Conservation (phyloP, 208 protist genomes). For the Crithidia sp. region DNA sequence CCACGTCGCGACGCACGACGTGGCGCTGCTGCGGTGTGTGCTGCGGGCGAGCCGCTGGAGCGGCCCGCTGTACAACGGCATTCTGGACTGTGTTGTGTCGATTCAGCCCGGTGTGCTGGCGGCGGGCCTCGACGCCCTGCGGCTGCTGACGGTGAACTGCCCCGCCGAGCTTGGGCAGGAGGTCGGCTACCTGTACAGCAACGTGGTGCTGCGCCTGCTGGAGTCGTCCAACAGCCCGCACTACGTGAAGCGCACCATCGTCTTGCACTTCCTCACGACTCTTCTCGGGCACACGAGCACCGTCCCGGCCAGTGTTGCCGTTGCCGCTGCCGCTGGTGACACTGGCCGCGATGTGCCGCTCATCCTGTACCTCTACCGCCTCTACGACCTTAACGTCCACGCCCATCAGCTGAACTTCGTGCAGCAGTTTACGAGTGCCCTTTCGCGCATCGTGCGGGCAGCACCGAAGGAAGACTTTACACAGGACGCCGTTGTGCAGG, state of each 20-base stretch:
- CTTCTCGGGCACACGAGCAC: slow-evolving; percentile 43
- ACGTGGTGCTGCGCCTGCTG: slow-evolving; percentile 91
- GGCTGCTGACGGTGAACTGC: slow-evolving; percentile 74
- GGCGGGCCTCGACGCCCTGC: slow-evolving; percentile 87
- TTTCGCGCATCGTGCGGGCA: slow-evolving; percentile 78
- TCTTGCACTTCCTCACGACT: slow-evolving; percentile 81
- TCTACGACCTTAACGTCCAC: slow-evolving; percentile 84
- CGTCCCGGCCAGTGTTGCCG: slow-evolving; percentile 1
- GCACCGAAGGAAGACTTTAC: slow-evolving; percentile 48
- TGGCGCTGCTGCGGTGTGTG: slow-evolving; percentile 47
- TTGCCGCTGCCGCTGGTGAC: neutral
- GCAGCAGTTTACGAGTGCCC: slow-evolving; percentile 77
- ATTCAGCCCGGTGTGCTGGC: slow-evolving; percentile 84
- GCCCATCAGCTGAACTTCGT: slow-evolving; percentile 81
- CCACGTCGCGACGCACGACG: slow-evolving; percentile 32
- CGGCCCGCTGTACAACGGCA: slow-evolving; percentile 79
- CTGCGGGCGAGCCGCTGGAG: slow-evolving; percentile 47
- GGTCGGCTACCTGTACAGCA: slow-evolving; percentile 93
- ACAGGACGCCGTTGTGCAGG: slow-evolving; percentile 24
- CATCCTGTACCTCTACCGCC: slow-evolving; percentile 71
- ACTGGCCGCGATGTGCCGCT: slow-evolving; percentile 33
- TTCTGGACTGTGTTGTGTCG: slow-evolving; percentile 91
- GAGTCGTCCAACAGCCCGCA: slow-evolving; percentile 89
- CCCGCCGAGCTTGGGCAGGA: slow-evolving; percentile 63
- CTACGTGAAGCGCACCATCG: slow-evolving; percentile 87